Percentiles rank a stretch among this genome's conserved stretches.
Evolutionary conservation across 148 eudicot species (phyloP).

Genomic region (Selenicereus undatus): DNA sequence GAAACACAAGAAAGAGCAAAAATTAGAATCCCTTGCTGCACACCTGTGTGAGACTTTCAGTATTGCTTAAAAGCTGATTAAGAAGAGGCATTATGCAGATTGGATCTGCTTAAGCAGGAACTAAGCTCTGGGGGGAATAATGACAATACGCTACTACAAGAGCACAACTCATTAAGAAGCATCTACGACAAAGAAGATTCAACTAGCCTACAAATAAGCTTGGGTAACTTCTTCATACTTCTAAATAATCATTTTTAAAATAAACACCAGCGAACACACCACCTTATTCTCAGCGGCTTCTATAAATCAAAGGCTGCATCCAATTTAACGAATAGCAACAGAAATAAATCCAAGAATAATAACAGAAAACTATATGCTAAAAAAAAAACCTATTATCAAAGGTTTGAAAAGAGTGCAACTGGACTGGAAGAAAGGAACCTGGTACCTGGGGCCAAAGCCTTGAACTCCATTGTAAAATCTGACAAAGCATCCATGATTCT

Average conservation of each 20-base stretch:
- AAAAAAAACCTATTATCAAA: not conserved
- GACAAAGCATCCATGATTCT: constrained; percentile 81
- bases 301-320: not conserved
- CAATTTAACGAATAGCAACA: not conserved
- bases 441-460: constrained; percentile 87
- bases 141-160: no score
- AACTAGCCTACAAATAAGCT: no score
- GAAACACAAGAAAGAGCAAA: not conserved
- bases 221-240: not conserved
- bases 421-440: constrained; percentile 37
- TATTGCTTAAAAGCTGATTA: not conserved
- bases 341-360: not conserved
- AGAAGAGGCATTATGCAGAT: not conserved
- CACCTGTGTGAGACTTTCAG: no score
- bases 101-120: not conserved
- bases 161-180: not conserved
- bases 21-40: not conserved
- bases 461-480: constrained; percentile 91
- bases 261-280: not conserved
- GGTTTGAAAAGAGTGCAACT: not conserved
- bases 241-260: not conserved
- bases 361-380: not conserved
- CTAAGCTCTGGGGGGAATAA: not conserved
- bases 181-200: not conserved
- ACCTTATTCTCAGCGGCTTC: not conserved